Evolutionary conservation across 345 rosid genomes (phyloP).

Genomic region (Citrus hindsii): DNA sequence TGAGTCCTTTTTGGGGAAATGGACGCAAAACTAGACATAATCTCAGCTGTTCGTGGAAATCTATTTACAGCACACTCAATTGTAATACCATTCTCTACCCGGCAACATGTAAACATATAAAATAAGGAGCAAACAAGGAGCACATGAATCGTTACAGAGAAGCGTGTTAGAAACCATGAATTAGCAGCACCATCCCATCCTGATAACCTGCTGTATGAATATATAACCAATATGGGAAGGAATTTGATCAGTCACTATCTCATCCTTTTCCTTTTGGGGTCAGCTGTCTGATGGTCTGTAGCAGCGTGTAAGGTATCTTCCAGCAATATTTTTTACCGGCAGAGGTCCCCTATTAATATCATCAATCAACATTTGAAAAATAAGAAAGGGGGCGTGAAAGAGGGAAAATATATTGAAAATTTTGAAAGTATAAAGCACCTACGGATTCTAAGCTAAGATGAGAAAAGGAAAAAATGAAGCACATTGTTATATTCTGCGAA

Average conservation of each 20-base stretch:
- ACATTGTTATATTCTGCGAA: neutral
- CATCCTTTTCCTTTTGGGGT: neutral
- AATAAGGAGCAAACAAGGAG: neutral
- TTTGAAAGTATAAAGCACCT: neutral
- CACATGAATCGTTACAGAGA: neutral
- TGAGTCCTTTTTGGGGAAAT: neutral
- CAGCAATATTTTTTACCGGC: constrained; percentile 17
- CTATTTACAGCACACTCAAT: neutral
- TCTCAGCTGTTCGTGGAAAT: neutral
- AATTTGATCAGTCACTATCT: neutral
- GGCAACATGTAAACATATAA: neutral
- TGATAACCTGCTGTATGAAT: neutral
- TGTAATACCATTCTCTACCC: neutral
- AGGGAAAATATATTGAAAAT: neutral
- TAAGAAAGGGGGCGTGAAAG: neutral
- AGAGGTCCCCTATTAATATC: constrained; percentile 17
- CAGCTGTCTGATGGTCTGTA: constrained; percentile 20
- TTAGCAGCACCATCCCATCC: neutral
- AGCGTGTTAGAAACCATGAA: neutral
- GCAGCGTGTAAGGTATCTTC: constrained; percentile 16
- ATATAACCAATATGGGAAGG: neutral
- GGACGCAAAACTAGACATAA: neutral
- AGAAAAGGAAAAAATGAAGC: neutral
- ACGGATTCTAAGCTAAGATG: neutral
- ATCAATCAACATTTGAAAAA: neutral